Evolutionary conservation across 805 yeast species (phyloP), one percentile per base, ranked within the genome.

Genomic region (Candida sphagnicola): DNA sequence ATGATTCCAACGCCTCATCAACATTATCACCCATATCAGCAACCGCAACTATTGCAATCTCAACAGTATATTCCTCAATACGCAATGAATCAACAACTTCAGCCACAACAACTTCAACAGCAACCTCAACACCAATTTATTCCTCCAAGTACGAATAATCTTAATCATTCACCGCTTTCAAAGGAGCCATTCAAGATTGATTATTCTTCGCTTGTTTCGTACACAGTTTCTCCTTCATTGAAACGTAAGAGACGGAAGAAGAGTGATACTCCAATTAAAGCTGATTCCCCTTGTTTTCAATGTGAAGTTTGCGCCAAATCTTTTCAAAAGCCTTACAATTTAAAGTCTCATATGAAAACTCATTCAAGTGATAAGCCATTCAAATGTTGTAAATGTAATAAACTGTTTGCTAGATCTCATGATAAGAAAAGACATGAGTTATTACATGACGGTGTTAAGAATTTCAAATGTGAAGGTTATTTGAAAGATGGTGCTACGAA

Each of bases 401-500:
- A 80, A 54, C 75, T 80, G 8, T 85, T 85, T 68, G 89, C 91
- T 2, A 67, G 93, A 15, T 78, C 81, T 39, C 91, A 85, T 52
- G 93, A 85, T 56, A 70, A 82, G 39, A 80, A 80, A 49, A 72
- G 93, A 35, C 93, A 85, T 56, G 90, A 85, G 53, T 67, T 75
- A 14, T 62, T 85, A n/a, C 93, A 85, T 51, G 74, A 80, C 15
- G 90, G 90, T 4, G 78, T 74, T 41, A 82, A 80, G 65, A 78
- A 74, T 55, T 84, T 79, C 58, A 75, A 71, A 39, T 85, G 93
- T 54, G 74, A 74, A 40, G 90, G 89, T 0, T 57, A 57, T 15
- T 57, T 82, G 44, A 68, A 69, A 24, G 82, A 80, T 48, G 80
- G 81, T 0, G 54, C 50, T 11, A 77, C 82, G 3, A 59, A 62